phyloP scores from a whole-genome alignment of 306 rosid genomes.

The Carpinus viminea region DNA sequence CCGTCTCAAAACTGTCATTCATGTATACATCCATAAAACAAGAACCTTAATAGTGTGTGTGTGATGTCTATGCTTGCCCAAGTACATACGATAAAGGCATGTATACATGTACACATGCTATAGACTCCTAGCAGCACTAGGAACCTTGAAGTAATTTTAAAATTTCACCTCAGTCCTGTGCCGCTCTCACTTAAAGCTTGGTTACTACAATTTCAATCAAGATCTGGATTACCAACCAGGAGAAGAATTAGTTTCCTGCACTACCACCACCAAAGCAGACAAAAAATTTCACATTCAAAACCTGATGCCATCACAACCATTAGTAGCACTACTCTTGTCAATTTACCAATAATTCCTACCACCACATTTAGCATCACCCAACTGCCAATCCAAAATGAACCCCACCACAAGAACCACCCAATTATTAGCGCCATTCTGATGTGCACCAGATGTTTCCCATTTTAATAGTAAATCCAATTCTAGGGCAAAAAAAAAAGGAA shows the following conservation, averaged over 20 bases:
- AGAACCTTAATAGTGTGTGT: background rate
- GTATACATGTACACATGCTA: background rate
- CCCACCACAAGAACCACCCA: background rate
- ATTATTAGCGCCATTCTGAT: background rate
- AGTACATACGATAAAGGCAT: background rate
- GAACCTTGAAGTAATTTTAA: background rate
- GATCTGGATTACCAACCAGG: background rate
- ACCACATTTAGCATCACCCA: background rate
- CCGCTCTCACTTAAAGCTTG: too few relatives aligned
- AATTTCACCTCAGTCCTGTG: background rate
- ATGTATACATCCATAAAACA: background rate
- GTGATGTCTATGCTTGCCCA: background rate
- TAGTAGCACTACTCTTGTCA: background rate
- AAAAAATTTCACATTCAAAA: background rate
- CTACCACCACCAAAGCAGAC: background rate
- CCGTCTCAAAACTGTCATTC: background rate
- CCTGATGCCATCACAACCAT: background rate
- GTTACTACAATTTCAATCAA: background rate
- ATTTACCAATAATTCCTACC: background rate
- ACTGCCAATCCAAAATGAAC: background rate
- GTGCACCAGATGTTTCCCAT: background rate
- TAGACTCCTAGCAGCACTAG: background rate
- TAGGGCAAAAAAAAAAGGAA: too few relatives aligned
- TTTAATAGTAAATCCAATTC: background rate
- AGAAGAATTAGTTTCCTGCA: background rate